These are phyloP conservation scores for Fusarium hainanense DNA, from an alignment of 2,329 filamentous ascomycete species.

Conservation along the genomic window DNA sequence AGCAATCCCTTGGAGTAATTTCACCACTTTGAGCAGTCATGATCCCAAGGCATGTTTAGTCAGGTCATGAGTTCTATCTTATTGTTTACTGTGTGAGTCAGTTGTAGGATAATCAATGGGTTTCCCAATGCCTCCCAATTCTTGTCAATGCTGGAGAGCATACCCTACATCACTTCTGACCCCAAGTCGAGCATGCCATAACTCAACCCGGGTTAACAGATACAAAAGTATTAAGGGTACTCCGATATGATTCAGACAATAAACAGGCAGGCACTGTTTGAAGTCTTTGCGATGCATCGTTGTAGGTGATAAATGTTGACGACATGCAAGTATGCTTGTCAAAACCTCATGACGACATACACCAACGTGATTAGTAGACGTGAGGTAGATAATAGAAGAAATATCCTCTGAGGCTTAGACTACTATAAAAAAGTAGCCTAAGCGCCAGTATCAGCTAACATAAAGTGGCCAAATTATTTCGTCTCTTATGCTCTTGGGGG, in stretches of 20 bases:
- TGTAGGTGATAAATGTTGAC: not conserved
- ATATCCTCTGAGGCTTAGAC: no score
- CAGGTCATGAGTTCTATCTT: not conserved
- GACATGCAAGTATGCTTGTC: no score
- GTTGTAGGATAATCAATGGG: not conserved
- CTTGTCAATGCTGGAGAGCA: not conserved
- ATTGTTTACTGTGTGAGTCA: not conserved
- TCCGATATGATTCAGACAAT: no score
- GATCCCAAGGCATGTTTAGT: not conserved
- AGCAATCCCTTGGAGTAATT: not conserved
- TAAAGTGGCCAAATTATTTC: no score
- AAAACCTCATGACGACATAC: no score
- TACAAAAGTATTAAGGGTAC: not conserved
- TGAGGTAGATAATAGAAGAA: no score
- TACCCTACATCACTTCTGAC: not conserved
- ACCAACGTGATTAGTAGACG: no score
- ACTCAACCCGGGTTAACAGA: fast-evolving
- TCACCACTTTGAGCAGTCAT: not conserved
- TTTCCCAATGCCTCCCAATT: not conserved
- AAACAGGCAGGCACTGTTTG: no score
- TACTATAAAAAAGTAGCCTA: no score
- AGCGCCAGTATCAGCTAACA: no score
- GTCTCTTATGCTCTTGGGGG: no score
- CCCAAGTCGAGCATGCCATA: not conserved
- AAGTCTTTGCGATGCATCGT: not conserved